Evolutionary conservation across 2,329 filamentous ascomycete species (phyloP), one percentile per base, ranked within the genome.

Genomic region (Fusarium beomiforme): DNA sequence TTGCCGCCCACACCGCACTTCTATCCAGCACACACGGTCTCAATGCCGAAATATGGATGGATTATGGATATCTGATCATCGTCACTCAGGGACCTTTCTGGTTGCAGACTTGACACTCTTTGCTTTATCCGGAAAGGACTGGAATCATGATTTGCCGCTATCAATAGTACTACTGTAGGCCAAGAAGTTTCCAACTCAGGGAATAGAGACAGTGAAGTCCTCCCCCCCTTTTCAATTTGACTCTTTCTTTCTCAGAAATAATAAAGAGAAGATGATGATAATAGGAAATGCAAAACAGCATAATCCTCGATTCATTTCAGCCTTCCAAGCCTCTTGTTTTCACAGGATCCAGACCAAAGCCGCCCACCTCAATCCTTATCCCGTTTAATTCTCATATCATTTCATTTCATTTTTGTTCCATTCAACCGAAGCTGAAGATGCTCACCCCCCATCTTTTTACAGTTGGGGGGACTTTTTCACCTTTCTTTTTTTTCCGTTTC

Each of bases 301-400:
- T 37, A 58, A 59, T 47, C 46, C 59, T 74, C 59, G 65, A 60
- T 71, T 71, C 66, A 65, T 16, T 16, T 42, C 43, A 59, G 46
- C 46, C 59, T 53, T 54, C 57, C 58, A 70, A 60, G 43, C 50
- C 63, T 63, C 57, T 67, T 47, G 55, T 51, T 59, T 63, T 64
- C 59, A 71, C 70, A 73, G 73, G 72, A 75, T 75, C 72, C 70
- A 75, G 72, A 75, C 72, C 60, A 69, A 75, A 75, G 71, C 55
- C 67, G 72, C 72, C 72, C 72, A 72, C 72, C 71, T 74, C 73
- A 70, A 76, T 76, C 71, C 63, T 71, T 64, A 74, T 76, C 71
- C 74, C 69, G 67, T 67, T 64, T 54, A 47, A 49, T 68, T 60
- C 36, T 43, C 29, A 31, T 36, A 24, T 50, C 64, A 43, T 59